Conservation (phyloP, 2,329 filamentous ascomycete species). For the Phialemoniopsis sp. region DNA sequence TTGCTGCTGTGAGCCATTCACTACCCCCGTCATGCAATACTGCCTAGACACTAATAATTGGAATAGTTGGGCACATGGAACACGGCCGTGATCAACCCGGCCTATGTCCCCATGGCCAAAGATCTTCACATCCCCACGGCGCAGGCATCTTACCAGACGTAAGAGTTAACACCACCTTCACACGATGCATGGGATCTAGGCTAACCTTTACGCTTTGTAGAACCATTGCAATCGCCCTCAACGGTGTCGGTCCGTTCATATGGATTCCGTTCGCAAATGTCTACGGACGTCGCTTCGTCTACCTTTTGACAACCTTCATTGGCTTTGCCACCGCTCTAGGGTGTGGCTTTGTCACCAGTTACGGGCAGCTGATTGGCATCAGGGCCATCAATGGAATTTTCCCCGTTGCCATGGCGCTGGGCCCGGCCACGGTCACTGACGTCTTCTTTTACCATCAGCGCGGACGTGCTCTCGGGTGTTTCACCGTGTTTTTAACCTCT, state of each 20-base stretch:
- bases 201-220: no score
- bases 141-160: constrained; percentile 15
- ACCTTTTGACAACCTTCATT: constrained; percentile 14
- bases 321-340: constrained; percentile 13
- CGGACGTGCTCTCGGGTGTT: constrained; percentile 20
- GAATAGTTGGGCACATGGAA: constrained; percentile 16
- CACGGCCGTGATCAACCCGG: constrained; percentile 17
- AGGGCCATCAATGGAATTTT: constrained; percentile 22
- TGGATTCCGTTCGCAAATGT: constrained; percentile 16
- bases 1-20: no score
- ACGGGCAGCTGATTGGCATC: constrained; percentile 11
- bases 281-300: constrained; percentile 16
- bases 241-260: constrained; percentile 9
- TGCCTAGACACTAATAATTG: no score
- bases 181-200: no score
- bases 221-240: constrained; percentile 21
- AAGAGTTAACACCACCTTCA: no score
- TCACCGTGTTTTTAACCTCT: constrained; percentile 20
- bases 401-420: constrained; percentile 21
- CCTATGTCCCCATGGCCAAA: constrained; percentile 13
- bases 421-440: constrained; percentile 22
- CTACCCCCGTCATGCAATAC: no score
- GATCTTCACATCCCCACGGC: constrained; percentile 14
- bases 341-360: constrained; percentile 11
- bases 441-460: constrained; percentile 23